Evolutionary conservation across 2,329 filamentous ascomycete species (phyloP).

Genomic region (Stemphylium beticola): DNA sequence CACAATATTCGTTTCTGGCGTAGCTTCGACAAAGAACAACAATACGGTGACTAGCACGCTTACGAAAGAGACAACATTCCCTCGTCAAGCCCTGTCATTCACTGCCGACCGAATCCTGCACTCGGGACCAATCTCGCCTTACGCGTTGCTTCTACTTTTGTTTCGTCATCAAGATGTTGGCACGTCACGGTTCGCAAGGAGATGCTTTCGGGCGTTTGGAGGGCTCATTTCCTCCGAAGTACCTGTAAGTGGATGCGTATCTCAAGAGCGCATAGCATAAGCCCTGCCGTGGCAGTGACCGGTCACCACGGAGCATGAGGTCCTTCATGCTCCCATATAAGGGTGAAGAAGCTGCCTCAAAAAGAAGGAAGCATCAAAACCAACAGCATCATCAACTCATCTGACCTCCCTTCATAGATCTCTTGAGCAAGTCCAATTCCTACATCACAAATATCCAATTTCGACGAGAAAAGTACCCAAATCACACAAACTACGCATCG

Average conservation of each 20-base stretch:
- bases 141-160: constrained; percentile 11
- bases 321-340: constrained; percentile 16
- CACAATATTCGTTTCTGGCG: constrained; percentile 11
- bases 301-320: constrained; percentile 2
- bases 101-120: constrained; percentile 10
- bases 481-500: constrained; percentile 16
- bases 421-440: constrained; percentile 11
- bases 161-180: constrained; percentile 22
- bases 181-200: constrained; percentile 14
- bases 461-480: constrained; percentile 7
- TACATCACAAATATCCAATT: not conserved
- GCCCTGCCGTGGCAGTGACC: constrained; percentile 26
- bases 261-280: constrained; percentile 8
- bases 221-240: constrained; percentile 15
- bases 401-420: constrained; percentile 12
- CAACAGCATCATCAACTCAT: not conserved
- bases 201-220: constrained; percentile 20
- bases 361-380: not conserved
- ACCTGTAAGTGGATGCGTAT: constrained; percentile 19
- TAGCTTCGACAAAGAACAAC: constrained; percentile 5
- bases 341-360: constrained; percentile 4
- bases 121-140: constrained; percentile 15
- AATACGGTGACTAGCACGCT: constrained; percentile 6
- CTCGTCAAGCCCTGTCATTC: constrained; percentile 6
- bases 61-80: constrained; percentile 12